Evolutionary conservation across 768 basidiomycete genomes (phyloP).

Genomic region (Crassisporium funariophilum): DNA sequence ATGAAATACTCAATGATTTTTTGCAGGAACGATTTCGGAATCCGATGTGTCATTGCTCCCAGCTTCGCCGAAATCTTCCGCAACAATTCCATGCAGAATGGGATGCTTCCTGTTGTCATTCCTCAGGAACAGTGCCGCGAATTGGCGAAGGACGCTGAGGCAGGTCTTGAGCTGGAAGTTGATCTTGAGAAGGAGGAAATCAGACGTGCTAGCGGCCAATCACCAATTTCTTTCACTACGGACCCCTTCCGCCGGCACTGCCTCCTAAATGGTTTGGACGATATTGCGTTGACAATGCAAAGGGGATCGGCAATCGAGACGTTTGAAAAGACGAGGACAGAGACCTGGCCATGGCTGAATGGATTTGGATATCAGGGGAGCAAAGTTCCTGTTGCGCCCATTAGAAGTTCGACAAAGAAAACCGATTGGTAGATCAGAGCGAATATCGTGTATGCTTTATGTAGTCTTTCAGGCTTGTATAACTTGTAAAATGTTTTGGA

Average conservation of each 20-base stretch:
- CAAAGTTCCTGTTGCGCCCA: conserved; percentile 61
- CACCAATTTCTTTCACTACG: conserved; percentile 72
- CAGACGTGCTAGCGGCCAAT: conserved; percentile 70
- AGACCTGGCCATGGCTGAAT: conserved; percentile 94
- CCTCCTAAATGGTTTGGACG: conserved; percentile 93
- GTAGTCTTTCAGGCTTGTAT: conserved; percentile 1
- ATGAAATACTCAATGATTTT: conserved; percentile 2
- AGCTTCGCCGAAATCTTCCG: conserved; percentile 92
- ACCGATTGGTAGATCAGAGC: conserved; percentile 72
- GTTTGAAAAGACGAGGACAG: conserved; percentile 80
- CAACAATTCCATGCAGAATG: conserved; percentile 91
- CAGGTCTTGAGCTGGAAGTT: conserved; percentile 76
- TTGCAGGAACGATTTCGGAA: conserved; percentile 83
- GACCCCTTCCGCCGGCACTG: conserved; percentile 94
- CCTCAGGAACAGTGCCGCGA: conserved; percentile 69
- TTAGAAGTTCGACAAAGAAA: conserved; percentile 44
- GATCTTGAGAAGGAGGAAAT: conserved; percentile 85
- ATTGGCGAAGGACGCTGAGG: conserved; percentile 78
- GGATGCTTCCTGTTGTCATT: conserved; percentile 80
- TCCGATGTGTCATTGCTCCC: conserved; percentile 84
- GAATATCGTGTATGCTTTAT: background rate
- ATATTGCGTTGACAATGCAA: conserved; percentile 93
- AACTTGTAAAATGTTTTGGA: conserved; percentile 5
- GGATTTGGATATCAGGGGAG: conserved; percentile 88
- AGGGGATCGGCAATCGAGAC: conserved; percentile 66